Evolutionary conservation across 1,284 basidiomycete species (phyloP), one percentile per base, ranked within the genome.

Genomic region (Ganoderma multipileum): DNA sequence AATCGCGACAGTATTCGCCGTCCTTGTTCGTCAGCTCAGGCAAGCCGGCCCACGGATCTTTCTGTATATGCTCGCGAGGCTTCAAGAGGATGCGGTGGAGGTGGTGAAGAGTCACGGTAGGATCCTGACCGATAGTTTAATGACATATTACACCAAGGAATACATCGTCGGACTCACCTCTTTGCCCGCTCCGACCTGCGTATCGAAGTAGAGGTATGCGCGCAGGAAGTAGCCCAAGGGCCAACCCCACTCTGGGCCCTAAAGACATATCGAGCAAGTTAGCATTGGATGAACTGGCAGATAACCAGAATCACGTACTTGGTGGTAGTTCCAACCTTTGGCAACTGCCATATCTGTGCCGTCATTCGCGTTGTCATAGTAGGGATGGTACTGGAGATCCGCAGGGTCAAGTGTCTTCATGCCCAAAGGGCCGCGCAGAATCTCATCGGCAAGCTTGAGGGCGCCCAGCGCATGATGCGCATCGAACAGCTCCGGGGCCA

Each of bases 401-500:
- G 75, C 78, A 5, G 95, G 89, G 79, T 98, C 96, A 67, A 98
- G 83, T 0, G 97, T 98, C 85, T 92, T 96, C 94, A 98, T 96
- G 1, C 96, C 96, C 68, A 98, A 83, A 6, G 96, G 96, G 1
- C 89, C 89, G 20, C 94, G 88, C 33, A 98, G 83, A 42, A 90
- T 84, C 73, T 91, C 81, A 78, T 97, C 95, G 0, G 91, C 92
- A 23, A 95, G 81, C 71, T 88, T 85, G 44, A 98, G 83, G 0
- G 95, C 95, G 6, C 83, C 86, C 39, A 98, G 82, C 0, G 95
- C 97, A 76, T 94, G 92, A 65, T 87, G 80, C 5, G 89, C 88
- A 66, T 95, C 88, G 81, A 99, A 99, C 58, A 99, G 82, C 81
- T 99, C 97, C 8, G 97, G 97, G 1, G 97, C 97, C 44, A 99